Conservation (phyloP, 176 grass and related monocot genomes). For the Coix lacrymajobi region DNA sequence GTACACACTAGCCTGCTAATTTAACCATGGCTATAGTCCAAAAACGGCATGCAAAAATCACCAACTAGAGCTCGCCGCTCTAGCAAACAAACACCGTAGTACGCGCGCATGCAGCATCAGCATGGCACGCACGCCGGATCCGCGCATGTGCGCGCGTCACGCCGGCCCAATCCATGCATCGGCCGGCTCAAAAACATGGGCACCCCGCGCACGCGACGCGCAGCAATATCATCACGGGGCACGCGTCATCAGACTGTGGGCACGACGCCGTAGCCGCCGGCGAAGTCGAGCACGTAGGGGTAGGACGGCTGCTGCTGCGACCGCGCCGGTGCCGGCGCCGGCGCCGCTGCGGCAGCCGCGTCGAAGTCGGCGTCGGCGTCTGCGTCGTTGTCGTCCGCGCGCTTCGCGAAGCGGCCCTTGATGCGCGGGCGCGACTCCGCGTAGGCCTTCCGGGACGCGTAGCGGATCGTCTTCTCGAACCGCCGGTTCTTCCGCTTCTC, state of each 20-base stretch:
- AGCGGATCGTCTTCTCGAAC: conserved; percentile 91
- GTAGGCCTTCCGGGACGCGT: conserved; percentile 86
- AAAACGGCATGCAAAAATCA: neutral
- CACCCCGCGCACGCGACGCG: conserved; percentile 14
- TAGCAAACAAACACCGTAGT: conserved; percentile 38
- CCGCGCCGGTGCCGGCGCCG: neutral
- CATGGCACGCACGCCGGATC: neutral
- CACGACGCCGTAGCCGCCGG: conserved; percentile 57
- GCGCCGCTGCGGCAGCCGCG: neutral
- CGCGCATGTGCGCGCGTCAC: neutral
- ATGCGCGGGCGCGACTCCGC: conserved; percentile 72
- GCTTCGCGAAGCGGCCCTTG: conserved; percentile 87
- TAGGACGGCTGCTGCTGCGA: neutral
- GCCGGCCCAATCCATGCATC: neutral
- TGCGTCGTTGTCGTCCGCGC: conserved; percentile 28
- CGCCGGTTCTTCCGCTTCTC: conserved; percentile 82
- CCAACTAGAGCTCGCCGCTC: conserved; percentile 23
- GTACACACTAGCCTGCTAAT: neutral
- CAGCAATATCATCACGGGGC: neutral
- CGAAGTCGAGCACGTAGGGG: conserved; percentile 45
- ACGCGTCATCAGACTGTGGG: conserved; percentile 45
- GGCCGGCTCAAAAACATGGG: conserved; percentile 19
- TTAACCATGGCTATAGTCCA: neutral
- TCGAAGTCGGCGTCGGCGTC: neutral
- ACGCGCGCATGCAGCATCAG: neutral